Conservation (phyloP, 164 flowering plant species). For the Saururus chinensis region DNA sequence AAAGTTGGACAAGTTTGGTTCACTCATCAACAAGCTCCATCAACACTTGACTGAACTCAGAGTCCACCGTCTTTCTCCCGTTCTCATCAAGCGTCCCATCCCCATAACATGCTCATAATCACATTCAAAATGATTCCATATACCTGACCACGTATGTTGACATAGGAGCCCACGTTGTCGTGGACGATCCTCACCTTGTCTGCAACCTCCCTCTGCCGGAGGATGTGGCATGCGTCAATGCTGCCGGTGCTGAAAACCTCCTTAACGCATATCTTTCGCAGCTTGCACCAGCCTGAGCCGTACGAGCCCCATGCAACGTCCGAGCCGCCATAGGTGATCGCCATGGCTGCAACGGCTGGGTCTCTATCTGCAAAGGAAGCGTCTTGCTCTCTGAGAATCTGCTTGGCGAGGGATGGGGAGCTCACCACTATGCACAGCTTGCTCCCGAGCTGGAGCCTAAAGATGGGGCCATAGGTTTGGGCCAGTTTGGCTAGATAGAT, state of each 20-base stretch:
- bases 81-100: constrained; percentile 6
- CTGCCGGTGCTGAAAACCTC: constrained; percentile 21
- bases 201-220: constrained; percentile 5
- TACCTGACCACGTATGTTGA: constrained; percentile 7
- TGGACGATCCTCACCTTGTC: not conserved
- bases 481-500: not conserved
- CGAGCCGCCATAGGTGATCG: constrained; percentile 11
- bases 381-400: not conserved
- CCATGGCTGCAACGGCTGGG: not conserved
- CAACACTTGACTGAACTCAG: constrained; percentile 8
- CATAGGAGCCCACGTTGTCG: constrained; percentile 2
- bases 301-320: constrained; percentile 15
- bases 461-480: not conserved
- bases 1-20: constrained; percentile 16
- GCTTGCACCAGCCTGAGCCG: constrained; percentile 21
- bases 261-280: constrained; percentile 19
- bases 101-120: constrained; percentile 11
- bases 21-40: constrained; percentile 1
- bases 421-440: not conserved
- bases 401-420: not conserved
- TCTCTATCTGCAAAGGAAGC: not conserved
- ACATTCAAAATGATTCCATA: constrained; percentile 4
- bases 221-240: constrained; percentile 11
- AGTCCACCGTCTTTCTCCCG: constrained; percentile 1
- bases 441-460: not conserved